phyloP scores from a whole-genome alignment of 1,284 basidiomycete genomes.

The Heterobasidion occidentale region DNA sequence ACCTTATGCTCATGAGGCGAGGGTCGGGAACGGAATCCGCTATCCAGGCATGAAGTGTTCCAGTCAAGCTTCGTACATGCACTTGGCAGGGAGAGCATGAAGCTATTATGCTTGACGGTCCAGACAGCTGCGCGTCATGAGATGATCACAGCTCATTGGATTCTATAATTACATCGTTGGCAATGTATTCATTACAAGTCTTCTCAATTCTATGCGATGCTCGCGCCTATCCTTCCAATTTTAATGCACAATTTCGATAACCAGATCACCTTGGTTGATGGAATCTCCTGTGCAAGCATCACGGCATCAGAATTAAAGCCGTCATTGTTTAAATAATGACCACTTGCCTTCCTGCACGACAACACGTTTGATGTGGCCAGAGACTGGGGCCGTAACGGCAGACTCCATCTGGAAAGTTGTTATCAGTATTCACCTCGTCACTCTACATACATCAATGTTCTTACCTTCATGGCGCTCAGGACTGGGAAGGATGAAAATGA shows the following conservation, averaged over 20 bases:
- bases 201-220: background rate
- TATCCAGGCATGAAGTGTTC: too few relatives aligned
- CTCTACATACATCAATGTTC: slow-evolving; percentile 14
- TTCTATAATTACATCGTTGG: background rate
- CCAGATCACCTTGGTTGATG: slow-evolving; percentile 82
- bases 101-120: too few relatives aligned
- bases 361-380: slow-evolving; percentile 91
- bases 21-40: too few relatives aligned
- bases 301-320: slow-evolving; percentile 8
- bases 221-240: background rate
- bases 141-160: background rate
- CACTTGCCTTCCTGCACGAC: slow-evolving; percentile 73
- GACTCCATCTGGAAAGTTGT: slow-evolving; percentile 77
- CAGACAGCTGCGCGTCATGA: too few relatives aligned
- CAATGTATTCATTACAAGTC: background rate
- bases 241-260: slow-evolving; percentile 76
- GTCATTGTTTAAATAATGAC: slow-evolving; percentile 9
- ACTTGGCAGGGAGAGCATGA: too few relatives aligned
- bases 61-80: too few relatives aligned
- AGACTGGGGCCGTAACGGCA: slow-evolving; percentile 90
- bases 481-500: slow-evolving; percentile 35
- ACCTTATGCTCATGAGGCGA: too few relatives aligned
- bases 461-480: slow-evolving; percentile 86
- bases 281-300: slow-evolving; percentile 58
- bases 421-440: slow-evolving; percentile 16